Evolutionary conservation across 1,139 yeast genomes (phyloP), one percentile per base, ranked within the genome.

Genomic region (Candida pseudoviswanathii): DNA sequence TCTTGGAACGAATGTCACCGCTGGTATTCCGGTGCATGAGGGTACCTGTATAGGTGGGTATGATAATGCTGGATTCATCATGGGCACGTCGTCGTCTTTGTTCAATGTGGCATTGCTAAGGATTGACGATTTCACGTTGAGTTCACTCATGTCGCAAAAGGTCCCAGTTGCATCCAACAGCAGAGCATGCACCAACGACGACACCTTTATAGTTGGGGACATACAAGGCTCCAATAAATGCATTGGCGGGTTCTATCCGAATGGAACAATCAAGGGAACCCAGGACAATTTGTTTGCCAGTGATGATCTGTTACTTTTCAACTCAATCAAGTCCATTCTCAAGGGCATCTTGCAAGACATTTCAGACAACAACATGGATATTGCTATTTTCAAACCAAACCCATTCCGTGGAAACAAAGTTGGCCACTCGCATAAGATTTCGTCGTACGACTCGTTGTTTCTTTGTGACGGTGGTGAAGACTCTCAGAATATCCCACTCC

Each of bases 381-480:
- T 74, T 42, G 80, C 80, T 1, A 53, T 65, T 5, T 75, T 71
- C 56, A 45, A 55, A 9, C 80, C 80, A 9, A 75, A 75, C 53
- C 80, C 80, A 2, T 74, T 73, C 56, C 58, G 54, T 43, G 54
- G 58, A 3, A 55, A 54, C 4, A 55, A 58, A 16, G 58, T 55
- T 46, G 59, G 60, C 8, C 56, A 55, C 48, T 41, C 43, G 10
- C 36, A 41, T 4, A 61, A 57, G 25, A 63, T 76, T 50, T 55
- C 65, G 44, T 48, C 58, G 46, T 63, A 65, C 57, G 74, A 77
- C 5, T 70, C 80, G 3, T 73, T 91, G 44, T 80, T 68, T 60
- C 73, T 90, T 51, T 92, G 85, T 22, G 97, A 91, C 64, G 97
- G 97, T 54, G 96, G 97, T 56, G 92, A 86, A 66, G 96, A 89